Conservation (phyloP, 148 eudicot species). For the Hydrangea macrophylla region DNA sequence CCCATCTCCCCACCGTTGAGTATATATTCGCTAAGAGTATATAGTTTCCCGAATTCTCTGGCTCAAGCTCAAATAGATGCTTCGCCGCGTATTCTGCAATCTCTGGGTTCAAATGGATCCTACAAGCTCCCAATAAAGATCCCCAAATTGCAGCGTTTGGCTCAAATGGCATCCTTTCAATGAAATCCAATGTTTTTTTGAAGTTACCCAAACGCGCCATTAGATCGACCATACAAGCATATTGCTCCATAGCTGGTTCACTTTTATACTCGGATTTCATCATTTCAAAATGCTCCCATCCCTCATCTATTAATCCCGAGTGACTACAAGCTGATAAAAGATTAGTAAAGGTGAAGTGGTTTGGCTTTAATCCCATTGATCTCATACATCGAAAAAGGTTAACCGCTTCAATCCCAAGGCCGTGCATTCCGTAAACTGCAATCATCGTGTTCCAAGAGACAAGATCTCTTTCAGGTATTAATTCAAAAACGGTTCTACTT, state of each 20-base stretch:
- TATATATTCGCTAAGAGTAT: constrained; percentile 18
- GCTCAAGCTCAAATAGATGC: constrained; percentile 18
- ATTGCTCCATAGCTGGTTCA: constrained; percentile 20
- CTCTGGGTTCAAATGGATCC: constrained; percentile 17
- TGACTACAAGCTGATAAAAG: constrained; percentile 23
- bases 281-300: constrained; percentile 9
- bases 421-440: constrained; percentile 22
- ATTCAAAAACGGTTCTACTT: constrained; percentile 10
- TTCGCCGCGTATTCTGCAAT: constrained; percentile 20
- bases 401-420: constrained; percentile 12
- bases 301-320: constrained; percentile 15
- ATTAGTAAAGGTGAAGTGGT: constrained; percentile 22
- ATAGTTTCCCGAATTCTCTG: constrained; percentile 19
- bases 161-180: constrained; percentile 20
- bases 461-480: constrained; percentile 6
- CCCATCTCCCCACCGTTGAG: constrained; percentile 15
- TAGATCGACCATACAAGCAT: constrained; percentile 21
- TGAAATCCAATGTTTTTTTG: constrained; percentile 10
- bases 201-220: constrained; percentile 18
- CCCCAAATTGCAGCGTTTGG: constrained; percentile 27
- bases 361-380: constrained; percentile 11
- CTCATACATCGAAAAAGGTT: constrained; percentile 8
- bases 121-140: constrained; percentile 21
- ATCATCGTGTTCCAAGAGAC: constrained; percentile 23
- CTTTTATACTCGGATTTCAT: constrained; percentile 6